Evolutionary conservation across 352 stramenopile genomes (phyloP).

Genomic region (Blastocystis sp.): DNA sequence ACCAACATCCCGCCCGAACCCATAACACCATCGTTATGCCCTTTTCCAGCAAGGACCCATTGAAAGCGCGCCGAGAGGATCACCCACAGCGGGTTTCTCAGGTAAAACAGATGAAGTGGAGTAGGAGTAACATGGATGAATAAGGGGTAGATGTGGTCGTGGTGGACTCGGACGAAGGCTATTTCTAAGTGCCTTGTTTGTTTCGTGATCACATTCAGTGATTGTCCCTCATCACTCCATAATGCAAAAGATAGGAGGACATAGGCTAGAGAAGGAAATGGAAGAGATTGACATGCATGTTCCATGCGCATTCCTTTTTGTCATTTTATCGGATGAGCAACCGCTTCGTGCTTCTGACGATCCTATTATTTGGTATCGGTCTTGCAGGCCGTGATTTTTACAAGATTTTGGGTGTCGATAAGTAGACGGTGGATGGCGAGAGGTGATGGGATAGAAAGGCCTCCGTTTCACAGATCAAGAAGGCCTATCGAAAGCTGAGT

Average conservation of each 20-base stretch:
- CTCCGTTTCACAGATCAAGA: slow-evolving; percentile 70
- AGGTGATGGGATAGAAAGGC: background rate
- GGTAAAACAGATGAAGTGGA: background rate
- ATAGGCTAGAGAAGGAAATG: too few relatives aligned
- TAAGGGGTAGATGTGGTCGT: background rate
- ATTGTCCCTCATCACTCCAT: background rate
- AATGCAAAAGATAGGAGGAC: background rate
- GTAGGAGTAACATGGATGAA: background rate
- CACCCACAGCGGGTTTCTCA: background rate
- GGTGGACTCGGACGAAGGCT: background rate
- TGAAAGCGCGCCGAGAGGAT: too few relatives aligned
- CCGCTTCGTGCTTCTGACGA: background rate
- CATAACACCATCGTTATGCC: too few relatives aligned
- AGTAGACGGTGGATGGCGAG: background rate
- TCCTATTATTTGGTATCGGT: slow-evolving; percentile 22
- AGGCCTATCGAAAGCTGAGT: slow-evolving; percentile 82
- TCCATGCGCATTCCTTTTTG: too few relatives aligned
- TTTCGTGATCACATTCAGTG: background rate
- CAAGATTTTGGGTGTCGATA: slow-evolving; percentile 54
- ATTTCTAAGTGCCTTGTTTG: background rate
- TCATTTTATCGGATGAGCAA: slow-evolving; percentile 21
- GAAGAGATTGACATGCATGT: too few relatives aligned
- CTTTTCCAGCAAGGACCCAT: too few relatives aligned
- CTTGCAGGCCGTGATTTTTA: slow-evolving; percentile 45
- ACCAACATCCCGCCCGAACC: too few relatives aligned